These are phyloP conservation scores for Carex cristatella DNA, from an alignment of 176 grass and related monocot species.

Conservation along the genomic window DNA sequence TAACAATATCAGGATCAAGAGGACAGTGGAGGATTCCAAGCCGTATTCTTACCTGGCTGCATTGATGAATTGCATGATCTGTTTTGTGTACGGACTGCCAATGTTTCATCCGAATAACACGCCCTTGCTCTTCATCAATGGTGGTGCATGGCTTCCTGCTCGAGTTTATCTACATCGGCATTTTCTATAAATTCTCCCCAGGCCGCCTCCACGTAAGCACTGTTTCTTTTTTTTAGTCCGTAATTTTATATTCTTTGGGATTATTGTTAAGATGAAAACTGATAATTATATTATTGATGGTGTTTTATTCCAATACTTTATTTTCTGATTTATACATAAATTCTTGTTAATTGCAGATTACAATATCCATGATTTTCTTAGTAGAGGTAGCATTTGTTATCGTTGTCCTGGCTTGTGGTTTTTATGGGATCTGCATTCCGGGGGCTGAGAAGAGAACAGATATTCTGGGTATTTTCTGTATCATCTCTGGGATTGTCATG, in stretches of 20 bases:
- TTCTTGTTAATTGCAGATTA: slow-evolving; percentile 33
- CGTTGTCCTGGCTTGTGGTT: slow-evolving; percentile 21
- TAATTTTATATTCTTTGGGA: too few relatives aligned
- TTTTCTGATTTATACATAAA: neutral
- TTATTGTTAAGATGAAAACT: neutral
- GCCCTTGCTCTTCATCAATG: slow-evolving; percentile 72
- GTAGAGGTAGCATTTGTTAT: slow-evolving; percentile 26
- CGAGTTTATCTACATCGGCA: slow-evolving; percentile 50
- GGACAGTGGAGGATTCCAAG: slow-evolving; percentile 59
- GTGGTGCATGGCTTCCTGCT: slow-evolving; percentile 48
- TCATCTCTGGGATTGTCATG: slow-evolving; percentile 42
- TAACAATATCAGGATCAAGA: slow-evolving; percentile 34
- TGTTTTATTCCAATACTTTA: neutral
- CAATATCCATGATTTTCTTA: slow-evolving; percentile 28
- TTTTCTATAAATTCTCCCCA: slow-evolving; percentile 43
- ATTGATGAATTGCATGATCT: slow-evolving; percentile 71
- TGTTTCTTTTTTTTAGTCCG: neutral
- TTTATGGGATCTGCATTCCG: slow-evolving; percentile 26
- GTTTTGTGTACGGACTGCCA: slow-evolving; percentile 72
- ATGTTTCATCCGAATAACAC: slow-evolving; percentile 63
- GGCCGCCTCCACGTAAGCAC: slow-evolving; percentile 32
- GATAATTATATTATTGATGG: slow-evolving; percentile 9
- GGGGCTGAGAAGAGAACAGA: slow-evolving; percentile 23
- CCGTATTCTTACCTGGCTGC: slow-evolving; percentile 71
- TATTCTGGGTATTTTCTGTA: slow-evolving; percentile 57